Evolutionary conservation across 2,329 filamentous ascomycete species (phyloP).

Genomic region (Sporothrix pallida): DNA sequence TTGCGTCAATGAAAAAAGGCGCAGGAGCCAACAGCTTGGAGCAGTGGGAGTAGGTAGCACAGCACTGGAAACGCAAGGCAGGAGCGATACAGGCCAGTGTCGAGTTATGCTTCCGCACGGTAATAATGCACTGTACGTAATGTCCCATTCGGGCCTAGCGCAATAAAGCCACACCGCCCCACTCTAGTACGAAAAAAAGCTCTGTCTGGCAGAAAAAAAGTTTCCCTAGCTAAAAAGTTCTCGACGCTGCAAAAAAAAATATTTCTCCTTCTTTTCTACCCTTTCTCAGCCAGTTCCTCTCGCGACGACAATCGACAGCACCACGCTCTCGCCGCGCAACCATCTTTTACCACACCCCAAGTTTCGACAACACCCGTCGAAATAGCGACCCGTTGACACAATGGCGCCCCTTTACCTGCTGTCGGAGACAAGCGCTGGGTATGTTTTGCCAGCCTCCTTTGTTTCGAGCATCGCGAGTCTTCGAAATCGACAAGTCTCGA

Average conservation of each 20-base stretch:
- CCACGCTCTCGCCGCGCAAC: constrained; percentile 24
- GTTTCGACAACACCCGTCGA: constrained; percentile 9
- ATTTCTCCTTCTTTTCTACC: constrained; percentile 33
- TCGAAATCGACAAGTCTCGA: not conserved
- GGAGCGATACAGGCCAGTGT: constrained; percentile 13
- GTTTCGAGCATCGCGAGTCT: not conserved
- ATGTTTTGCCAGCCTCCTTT: constrained; percentile 46
- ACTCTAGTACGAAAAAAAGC: constrained; percentile 36
- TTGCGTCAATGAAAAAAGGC: constrained; percentile 35
- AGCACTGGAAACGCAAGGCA: not conserved
- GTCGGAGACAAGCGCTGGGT: constrained; percentile 86
- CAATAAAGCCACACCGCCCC: constrained; percentile 33
- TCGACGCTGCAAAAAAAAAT: constrained; percentile 37
- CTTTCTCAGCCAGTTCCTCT: constrained; percentile 29
- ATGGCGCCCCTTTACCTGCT: constrained; percentile 89
- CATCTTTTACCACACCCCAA: not conserved
- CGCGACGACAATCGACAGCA: constrained; percentile 29
- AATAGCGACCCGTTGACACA: constrained; percentile 43
- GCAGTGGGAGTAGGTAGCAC: too few relatives aligned
- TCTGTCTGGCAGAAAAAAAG: constrained; percentile 39
- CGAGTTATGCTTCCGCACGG: not conserved
- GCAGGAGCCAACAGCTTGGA: constrained; percentile 32
- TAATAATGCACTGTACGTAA: not conserved
- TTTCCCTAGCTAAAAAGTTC: constrained; percentile 34
- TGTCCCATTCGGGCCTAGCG: constrained; percentile 33